A percentile compares a stretch with the other conserved stretches of the same genome.
These are phyloP conservation scores for Epichloe typhina DNA, from an alignment of 2,329 filamentous ascomycete genomes.

Conservation along the genomic window DNA sequence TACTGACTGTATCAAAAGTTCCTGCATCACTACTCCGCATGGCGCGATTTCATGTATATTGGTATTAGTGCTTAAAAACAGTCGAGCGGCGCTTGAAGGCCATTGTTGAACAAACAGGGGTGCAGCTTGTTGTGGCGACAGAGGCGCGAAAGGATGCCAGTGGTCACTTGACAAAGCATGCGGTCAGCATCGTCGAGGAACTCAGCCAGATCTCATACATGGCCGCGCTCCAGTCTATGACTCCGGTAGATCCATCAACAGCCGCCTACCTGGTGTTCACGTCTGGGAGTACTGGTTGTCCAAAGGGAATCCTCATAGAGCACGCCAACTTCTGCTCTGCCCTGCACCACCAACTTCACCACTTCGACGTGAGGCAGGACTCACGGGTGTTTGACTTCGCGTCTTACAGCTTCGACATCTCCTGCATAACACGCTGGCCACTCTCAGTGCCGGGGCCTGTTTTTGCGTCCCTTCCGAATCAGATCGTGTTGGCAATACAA, in stretches of 20 bases:
- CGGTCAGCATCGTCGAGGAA: neutral
- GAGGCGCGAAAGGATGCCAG: neutral
- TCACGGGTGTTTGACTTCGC: slow-evolving; percentile 5
- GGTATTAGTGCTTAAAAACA: no score
- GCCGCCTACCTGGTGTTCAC: slow-evolving; percentile 6
- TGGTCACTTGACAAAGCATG: neutral
- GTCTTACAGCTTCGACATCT: slow-evolving; percentile 5
- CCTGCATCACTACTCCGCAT: no score
- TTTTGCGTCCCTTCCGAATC: neutral
- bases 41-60: no score
- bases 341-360: neutral
- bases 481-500: neutral
- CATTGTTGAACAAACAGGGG: slow-evolving; percentile 5
- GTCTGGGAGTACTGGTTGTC: slow-evolving; percentile 10
- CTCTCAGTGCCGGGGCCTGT: slow-evolving; percentile 3
- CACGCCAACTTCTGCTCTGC: slow-evolving; percentile 3
- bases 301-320: slow-evolving; percentile 9
- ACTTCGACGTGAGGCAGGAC: neutral
- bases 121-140: slow-evolving; percentile 5
- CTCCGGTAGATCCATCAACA: neutral
- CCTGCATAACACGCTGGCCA: slow-evolving; percentile 1
- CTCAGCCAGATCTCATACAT: neutral
- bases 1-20: no score
- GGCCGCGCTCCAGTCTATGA: neutral
- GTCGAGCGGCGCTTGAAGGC: neutral